These are phyloP conservation scores for Talaromyces sp. DNA, from an alignment of 2,329 filamentous ascomycete species.

Conservation along the genomic window DNA sequence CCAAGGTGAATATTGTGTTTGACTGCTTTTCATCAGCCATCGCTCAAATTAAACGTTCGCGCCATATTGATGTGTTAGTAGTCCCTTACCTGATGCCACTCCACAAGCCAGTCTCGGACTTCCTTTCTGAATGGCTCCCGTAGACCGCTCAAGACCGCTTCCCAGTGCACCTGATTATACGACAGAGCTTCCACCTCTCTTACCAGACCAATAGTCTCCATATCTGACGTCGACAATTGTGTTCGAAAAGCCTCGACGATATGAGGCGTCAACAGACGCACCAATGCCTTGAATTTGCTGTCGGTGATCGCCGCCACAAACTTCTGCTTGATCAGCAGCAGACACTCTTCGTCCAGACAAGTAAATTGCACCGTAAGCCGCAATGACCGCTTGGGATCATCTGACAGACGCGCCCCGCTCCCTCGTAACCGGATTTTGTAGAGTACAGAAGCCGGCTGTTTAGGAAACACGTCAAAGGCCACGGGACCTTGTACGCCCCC, in stretches of 20 bases:
- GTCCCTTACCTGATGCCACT: constrained; percentile 52
- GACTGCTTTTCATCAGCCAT: constrained; percentile 22
- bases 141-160: constrained; percentile 48
- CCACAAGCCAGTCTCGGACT: constrained; percentile 48
- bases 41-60: neutral
- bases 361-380: constrained; percentile 70
- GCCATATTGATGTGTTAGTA: neutral
- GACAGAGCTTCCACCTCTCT: constrained; percentile 48
- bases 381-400: constrained; percentile 27
- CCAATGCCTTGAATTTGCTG: constrained; percentile 44
- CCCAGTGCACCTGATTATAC: constrained; percentile 53
- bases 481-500: constrained; percentile 43
- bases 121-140: constrained; percentile 40
- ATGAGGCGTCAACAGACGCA: constrained; percentile 49
- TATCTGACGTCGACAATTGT: constrained; percentile 44
- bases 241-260: constrained; percentile 45
- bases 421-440: constrained; percentile 62
- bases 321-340: constrained; percentile 40
- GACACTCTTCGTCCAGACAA: constrained; percentile 69
- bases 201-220: constrained; percentile 53
- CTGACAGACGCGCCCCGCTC: constrained; percentile 2
- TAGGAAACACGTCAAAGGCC: constrained; percentile 65
- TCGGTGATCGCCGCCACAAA: constrained; percentile 46
- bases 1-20: constrained; percentile 28
- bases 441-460: constrained; percentile 73